Evolutionary conservation across 495 filamentous ascomycete species (phyloP), one percentile per base, ranked within the genome.

Genomic region (Rhypophila decipiens): DNA sequence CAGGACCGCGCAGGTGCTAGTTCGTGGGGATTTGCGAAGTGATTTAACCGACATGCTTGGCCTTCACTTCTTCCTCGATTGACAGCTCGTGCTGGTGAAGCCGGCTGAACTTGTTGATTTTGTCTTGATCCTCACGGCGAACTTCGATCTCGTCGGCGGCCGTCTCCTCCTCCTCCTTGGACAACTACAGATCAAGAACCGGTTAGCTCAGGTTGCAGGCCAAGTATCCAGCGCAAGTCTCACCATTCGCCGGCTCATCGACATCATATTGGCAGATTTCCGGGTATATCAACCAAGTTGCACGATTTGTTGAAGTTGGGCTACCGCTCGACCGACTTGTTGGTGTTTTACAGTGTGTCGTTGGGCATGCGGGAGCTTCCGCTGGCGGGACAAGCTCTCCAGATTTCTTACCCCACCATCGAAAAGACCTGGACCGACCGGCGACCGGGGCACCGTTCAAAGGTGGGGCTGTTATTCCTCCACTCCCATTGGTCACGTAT

Each of bases 61-160:
- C 63, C 56, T 88, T 88, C 63, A 98, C 68, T 55, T 90, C 83
- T 13, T 90, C 88, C 64, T 91, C 85, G 17, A 97, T 64, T 8
- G 70, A 60, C 3, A 82, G 70, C 66, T 95, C 86, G 22, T 86
- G 82, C 63, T 94, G 88, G 65, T 98, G 94, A 41, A 98, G 74
- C 31, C 90, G 82, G 65, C 90, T 96, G 73, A 98, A 98, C 43
- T 84, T 85, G 69, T 97, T 98, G 77, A 98, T 98, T 67, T 90
- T 94, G 68, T 98, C 90, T 66, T 98, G 93, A 63, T 98, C 93
- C 57, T 95, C 91, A 55, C 89, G 86, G 31, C 91, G 85, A 43
- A 98, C 93, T 64, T 95, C 85, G 51, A 87, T 83, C 49, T 96
- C 90, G 33, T 91, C 85, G 38, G 77, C 73, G 44, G 74, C 83